A percentile compares a stretch with the other conserved stretches of the same genome.
These are phyloP conservation scores for Cordyceps cateniannulata DNA, from an alignment of 2,329 filamentous ascomycete genomes.

Conservation along the genomic window DNA sequence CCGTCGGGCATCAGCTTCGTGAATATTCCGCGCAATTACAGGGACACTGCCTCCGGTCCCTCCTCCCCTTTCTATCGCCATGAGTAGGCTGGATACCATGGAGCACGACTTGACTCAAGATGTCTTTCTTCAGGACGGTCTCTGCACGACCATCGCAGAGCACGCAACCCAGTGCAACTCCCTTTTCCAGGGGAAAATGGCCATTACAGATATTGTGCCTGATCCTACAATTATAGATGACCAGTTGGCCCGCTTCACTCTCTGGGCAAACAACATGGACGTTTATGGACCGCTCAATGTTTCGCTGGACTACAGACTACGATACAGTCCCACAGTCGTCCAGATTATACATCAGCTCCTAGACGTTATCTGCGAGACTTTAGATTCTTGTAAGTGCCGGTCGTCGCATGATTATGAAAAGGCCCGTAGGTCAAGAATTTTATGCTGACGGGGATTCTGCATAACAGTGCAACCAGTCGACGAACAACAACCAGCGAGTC, in stretches of 20 bases:
- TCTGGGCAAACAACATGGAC: slow-evolving; percentile 14
- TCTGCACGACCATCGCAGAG: slow-evolving; percentile 23
- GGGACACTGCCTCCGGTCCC: background rate
- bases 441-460: background rate
- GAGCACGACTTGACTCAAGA: slow-evolving; percentile 15
- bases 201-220: slow-evolving; percentile 19
- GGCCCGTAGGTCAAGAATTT: background rate
- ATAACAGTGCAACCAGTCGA: background rate
- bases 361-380: background rate
- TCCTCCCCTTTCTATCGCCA: background rate
- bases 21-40: background rate
- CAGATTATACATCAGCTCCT: slow-evolving; percentile 19
- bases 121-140: slow-evolving; percentile 24
- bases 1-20: background rate
- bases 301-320: slow-evolving; percentile 24
- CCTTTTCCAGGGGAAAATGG: slow-evolving; percentile 22
- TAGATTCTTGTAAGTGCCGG: slow-evolving; percentile 1
- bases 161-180: slow-evolving; percentile 21
- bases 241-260: slow-evolving; percentile 14
- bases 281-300: slow-evolving; percentile 21
- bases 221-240: slow-evolving; percentile 22
- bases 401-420: background rate
- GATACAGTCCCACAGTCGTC: slow-evolving; percentile 21
- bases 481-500: background rate
- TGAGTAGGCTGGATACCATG: background rate